Evolutionary conservation across 805 yeast genomes (phyloP).

Genomic region (Schwanniomyces polymorphus): DNA sequence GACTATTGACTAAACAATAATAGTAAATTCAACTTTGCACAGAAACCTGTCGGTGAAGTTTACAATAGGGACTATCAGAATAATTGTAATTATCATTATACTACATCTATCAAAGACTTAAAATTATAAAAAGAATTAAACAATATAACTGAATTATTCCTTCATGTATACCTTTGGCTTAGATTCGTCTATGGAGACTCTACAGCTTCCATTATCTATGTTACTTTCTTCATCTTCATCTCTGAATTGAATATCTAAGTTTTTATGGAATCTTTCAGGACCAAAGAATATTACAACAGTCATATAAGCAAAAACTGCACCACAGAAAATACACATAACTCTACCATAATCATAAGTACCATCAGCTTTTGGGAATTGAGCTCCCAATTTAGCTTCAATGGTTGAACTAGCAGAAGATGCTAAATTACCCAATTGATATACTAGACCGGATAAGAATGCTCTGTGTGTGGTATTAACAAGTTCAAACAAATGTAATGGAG

Average conservation of each 20-base stretch:
- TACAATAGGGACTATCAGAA: too few species aligned
- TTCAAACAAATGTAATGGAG: conserved; percentile 62
- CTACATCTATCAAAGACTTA: too few species aligned
- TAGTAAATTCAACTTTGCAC: too few species aligned
- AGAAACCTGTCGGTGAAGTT: too few species aligned
- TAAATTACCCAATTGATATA: conserved; percentile 69
- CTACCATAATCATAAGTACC: conserved; percentile 49
- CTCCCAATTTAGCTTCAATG: conserved; percentile 64
- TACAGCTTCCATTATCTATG: neutral
- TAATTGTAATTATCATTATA: too few species aligned
- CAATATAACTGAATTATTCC: too few species aligned
- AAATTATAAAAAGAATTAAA: too few species aligned
- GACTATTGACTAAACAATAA: too few species aligned
- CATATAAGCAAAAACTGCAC: conserved; percentile 56
- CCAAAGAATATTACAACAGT: conserved; percentile 53
- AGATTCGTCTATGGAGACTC: neutral
- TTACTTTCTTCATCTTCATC: neutral
- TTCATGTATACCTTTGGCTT: neutral
- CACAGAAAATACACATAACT: conserved; percentile 67
- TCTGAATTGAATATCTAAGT: neutral
- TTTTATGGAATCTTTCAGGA: conserved; percentile 47
- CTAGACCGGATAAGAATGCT: conserved; percentile 60
- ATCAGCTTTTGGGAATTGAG: conserved; percentile 39
- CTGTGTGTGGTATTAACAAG: conserved; percentile 62
- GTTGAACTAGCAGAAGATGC: conserved; percentile 67